These are phyloP conservation scores for Coleophoma crateriformis DNA, from an alignment of 2,329 filamentous ascomycete species.

Conservation along the genomic window DNA sequence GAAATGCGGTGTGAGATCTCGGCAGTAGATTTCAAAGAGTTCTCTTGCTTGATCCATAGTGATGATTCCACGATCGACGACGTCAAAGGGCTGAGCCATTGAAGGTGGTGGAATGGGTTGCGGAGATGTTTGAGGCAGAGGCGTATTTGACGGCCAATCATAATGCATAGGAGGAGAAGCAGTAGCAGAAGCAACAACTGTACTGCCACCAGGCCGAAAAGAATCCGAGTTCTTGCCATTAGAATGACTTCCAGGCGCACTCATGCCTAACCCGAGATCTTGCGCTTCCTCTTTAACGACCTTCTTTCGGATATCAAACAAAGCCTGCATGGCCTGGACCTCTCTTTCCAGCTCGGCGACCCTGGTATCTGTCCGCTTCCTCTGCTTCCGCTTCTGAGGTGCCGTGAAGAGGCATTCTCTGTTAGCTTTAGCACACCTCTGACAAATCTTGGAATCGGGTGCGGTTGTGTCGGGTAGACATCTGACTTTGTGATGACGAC, in stretches of 20 bases:
- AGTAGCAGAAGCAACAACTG: background rate
- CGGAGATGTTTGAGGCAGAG: constrained; percentile 1
- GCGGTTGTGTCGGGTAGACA: constrained; percentile 25
- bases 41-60: constrained; percentile 45
- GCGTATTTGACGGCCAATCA: background rate
- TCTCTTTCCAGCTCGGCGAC: constrained; percentile 35
- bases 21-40: constrained; percentile 50
- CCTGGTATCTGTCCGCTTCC: constrained; percentile 33
- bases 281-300: background rate
- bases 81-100: constrained; percentile 20
- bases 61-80: constrained; percentile 52
- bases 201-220: background rate
- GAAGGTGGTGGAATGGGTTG: background rate
- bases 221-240: background rate
- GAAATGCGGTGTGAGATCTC: constrained; percentile 50
- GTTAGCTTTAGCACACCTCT: constrained; percentile 28
- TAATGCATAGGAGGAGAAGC: background rate
- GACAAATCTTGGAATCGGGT: constrained; percentile 19
- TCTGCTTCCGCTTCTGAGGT: constrained; percentile 29
- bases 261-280: background rate
- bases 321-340: constrained; percentile 29
- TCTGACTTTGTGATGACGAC: constrained; percentile 31
- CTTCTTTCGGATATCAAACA: constrained; percentile 20
- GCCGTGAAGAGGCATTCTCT: constrained; percentile 30
- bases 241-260: background rate